These are phyloP conservation scores for Epicoccum nigrum DNA, from an alignment of 2,329 filamentous ascomycete genomes.

Conservation along the genomic window DNA sequence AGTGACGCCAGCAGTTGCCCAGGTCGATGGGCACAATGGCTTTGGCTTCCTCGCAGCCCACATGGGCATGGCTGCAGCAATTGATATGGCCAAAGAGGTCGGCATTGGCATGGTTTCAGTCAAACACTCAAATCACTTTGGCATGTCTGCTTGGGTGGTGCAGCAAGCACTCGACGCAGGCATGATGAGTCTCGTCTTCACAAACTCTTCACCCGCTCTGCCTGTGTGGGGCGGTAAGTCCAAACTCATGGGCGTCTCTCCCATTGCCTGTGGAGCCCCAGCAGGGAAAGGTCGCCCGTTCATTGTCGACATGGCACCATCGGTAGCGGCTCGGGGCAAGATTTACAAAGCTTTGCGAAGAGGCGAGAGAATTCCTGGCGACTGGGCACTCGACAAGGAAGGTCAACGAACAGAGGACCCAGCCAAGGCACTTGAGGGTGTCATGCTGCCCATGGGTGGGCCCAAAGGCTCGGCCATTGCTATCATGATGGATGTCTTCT, in stretches of 20 bases:
- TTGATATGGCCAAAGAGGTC: conserved; percentile 67
- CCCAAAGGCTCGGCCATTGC: conserved; percentile 79
- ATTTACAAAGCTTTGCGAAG: conserved; percentile 72
- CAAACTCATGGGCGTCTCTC: conserved; percentile 75
- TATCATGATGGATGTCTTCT: conserved; percentile 91
- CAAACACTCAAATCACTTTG: conserved; percentile 81
- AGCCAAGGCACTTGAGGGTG: conserved; percentile 66
- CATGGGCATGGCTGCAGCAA: conserved; percentile 69
- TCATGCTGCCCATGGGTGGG: conserved; percentile 86
- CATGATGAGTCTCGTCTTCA: conserved; percentile 68
- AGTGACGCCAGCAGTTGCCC: conserved; percentile 73
- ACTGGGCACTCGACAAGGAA: conserved; percentile 77
- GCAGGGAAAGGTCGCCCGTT: conserved; percentile 66
- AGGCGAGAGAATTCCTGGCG: conserved; percentile 70
- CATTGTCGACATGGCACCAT: conserved; percentile 77
- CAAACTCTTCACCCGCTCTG: conserved; percentile 70
- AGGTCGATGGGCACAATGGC: conserved; percentile 70
- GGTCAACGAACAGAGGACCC: conserved; percentile 75
- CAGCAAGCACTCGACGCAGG: conserved; percentile 74
- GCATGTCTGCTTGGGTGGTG: conserved; percentile 82
- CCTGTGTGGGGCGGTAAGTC: conserved; percentile 72
- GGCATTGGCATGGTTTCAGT: conserved; percentile 79
- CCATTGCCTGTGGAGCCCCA: conserved; percentile 77
- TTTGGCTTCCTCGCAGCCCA: conserved; percentile 78
- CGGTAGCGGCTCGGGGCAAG: conserved; percentile 72